Evolutionary conservation across 495 filamentous ascomycete genomes (phyloP), one percentile per base, ranked within the genome.

Genomic region (Platismatia glauca): DNA sequence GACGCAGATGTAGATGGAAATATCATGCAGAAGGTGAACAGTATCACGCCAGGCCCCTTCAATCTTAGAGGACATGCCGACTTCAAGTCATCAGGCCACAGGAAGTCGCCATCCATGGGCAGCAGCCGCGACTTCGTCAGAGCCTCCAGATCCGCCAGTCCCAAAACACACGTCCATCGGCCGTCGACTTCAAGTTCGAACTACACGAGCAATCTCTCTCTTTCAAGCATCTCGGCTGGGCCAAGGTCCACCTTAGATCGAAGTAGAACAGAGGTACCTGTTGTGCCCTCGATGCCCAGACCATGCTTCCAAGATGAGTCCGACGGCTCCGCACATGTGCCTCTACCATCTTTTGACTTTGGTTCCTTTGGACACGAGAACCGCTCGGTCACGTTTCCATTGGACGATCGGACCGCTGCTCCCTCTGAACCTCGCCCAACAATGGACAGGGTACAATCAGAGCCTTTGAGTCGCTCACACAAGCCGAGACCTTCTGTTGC

Each of bases 41-140:
- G 74, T 34, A 86, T 89, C 71, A 79, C 81, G 20, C 85, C 86
- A 24, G 85, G 86, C 0, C 87, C 87, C 8, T 88, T 90, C 67
- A 82, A 82, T 66, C 66, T 77, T 18, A 74, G 70, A 55, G 67
- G 56, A 43, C 34, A 58, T 4, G 41, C 7, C 4, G 52, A 50
- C 16, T 22, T 16, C 13, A 46, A 46, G 22, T 57, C 13, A n/a
- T 33, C 41, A 31, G 61, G 70, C 18, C 73, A 74, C 57, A 71
- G 64, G 38, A 73, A 72, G 63, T 73, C 60, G 24, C 64, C 65
- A 5, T 60, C 66, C 31, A 67, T 64, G 64, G 72, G 68, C 55
- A 73, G 65, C 57, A 68, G 66, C n/a, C 67, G 60, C 38, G 66
- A 71, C 48, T 64, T 66, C 5, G 56, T 62, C 29, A 65, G 65